These are phyloP conservation scores for Suillus occidentalis DNA, from an alignment of 768 basidiomycete species.

Conservation along the genomic window DNA sequence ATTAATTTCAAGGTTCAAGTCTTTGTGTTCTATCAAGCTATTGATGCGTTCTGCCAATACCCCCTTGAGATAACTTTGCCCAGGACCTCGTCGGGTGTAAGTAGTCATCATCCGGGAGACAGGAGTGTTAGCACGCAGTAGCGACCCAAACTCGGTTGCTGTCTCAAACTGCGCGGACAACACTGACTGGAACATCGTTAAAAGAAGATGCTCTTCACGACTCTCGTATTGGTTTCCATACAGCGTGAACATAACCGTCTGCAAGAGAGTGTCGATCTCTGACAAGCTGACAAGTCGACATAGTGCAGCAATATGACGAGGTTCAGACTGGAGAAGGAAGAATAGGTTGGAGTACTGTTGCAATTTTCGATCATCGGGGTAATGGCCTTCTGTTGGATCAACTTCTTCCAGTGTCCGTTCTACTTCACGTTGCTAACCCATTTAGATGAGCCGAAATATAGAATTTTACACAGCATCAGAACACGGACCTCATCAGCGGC, in stretches of 20 bases:
- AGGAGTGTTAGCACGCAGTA: slow-evolving; percentile 97
- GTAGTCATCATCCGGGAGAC: slow-evolving; percentile 99
- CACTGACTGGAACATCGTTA: slow-evolving; percentile 99
- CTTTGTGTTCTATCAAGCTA: slow-evolving; percentile 98
- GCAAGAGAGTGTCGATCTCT: slow-evolving; percentile 98
- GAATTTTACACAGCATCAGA: neutral
- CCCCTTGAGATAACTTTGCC: slow-evolving; percentile 97
- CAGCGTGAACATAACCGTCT: slow-evolving; percentile 99
- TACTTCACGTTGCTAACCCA: slow-evolving; percentile 83
- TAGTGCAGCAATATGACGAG: slow-evolving; percentile 92
- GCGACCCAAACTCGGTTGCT: slow-evolving; percentile 97
- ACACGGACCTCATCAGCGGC: slow-evolving; percentile 84
- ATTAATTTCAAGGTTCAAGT: slow-evolving; percentile 98
- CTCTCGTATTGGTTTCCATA: slow-evolving; percentile 99
- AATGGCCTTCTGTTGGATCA: slow-evolving; percentile 88
- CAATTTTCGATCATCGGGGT: slow-evolving; percentile 90
- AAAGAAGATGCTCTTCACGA: slow-evolving; percentile 94
- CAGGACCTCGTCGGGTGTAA: slow-evolving; percentile 97
- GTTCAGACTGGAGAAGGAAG: slow-evolving; percentile 97
- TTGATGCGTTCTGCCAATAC: slow-evolving; percentile 98
- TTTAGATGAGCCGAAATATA: slow-evolving; percentile 14
- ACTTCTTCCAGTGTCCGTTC: slow-evolving; percentile 95
- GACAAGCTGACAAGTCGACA: slow-evolving; percentile 94
- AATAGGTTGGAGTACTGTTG: slow-evolving; percentile 99
- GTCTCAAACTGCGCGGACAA: slow-evolving; percentile 99